A percentile compares a stretch with the other conserved stretches of the same genome.
Conservation (phyloP, 495 filamentous ascomycete genomes). For the Aspergillus incahuasiensis region DNA sequence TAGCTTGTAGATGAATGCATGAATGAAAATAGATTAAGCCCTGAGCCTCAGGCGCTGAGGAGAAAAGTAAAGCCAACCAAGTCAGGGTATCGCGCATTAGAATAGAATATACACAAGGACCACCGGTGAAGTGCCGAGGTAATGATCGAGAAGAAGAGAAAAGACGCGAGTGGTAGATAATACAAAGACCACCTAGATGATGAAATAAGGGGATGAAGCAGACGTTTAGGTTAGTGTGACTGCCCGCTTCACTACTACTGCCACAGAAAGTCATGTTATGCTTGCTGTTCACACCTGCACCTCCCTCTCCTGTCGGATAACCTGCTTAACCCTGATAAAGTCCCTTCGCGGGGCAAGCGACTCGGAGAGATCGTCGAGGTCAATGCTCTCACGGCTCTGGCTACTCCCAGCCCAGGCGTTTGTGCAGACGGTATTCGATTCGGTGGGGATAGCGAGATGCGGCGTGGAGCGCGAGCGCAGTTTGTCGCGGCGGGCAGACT, state of each 20-base stretch:
- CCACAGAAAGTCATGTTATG: too few species aligned
- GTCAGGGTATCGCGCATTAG: not conserved
- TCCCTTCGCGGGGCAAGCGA: conserved; percentile 8
- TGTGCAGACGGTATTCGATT: conserved; percentile 26
- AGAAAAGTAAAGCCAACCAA: not conserved
- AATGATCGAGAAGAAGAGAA: not conserved
- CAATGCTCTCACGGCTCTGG: conserved; percentile 22
- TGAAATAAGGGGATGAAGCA: too few species aligned
- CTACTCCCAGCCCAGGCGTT: conserved; percentile 37
- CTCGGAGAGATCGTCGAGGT: conserved; percentile 6
- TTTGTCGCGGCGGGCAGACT: conserved; percentile 5
- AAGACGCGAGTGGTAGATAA: too few species aligned
- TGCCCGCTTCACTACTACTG: too few species aligned
- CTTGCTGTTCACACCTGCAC: conserved; percentile 22
- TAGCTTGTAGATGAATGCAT: too few species aligned
- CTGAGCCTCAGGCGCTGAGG: too few species aligned
- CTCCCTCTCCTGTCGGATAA: conserved; percentile 38
- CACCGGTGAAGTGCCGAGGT: not conserved
- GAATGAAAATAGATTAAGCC: too few species aligned
- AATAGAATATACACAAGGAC: not conserved
- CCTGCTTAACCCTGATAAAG: conserved; percentile 37
- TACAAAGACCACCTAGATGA: too few species aligned
- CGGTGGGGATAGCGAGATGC: conserved; percentile 16
- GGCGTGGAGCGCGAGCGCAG: conserved; percentile 14
- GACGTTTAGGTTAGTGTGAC: not conserved